These are phyloP conservation scores for Patellifolia procumbens DNA, from an alignment of 179 eudicot species.

Conservation along the genomic window DNA sequence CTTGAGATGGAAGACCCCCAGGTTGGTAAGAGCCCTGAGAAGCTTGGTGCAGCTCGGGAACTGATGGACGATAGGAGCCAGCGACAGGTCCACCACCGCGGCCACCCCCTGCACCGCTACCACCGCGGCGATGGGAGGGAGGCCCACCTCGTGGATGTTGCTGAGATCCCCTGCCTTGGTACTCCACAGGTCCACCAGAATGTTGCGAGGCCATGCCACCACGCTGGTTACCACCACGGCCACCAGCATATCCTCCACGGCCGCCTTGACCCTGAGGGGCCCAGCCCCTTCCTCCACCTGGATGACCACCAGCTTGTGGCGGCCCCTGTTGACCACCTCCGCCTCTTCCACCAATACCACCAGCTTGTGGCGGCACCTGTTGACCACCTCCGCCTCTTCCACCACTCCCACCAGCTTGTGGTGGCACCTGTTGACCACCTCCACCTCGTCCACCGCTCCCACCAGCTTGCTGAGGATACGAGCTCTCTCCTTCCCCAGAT, in stretches of 20 bases:
- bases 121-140: slow-evolving; percentile 56
- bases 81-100: slow-evolving; percentile 56
- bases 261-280: slow-evolving; percentile 50
- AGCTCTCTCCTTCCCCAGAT: slow-evolving; percentile 62
- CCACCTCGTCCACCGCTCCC: slow-evolving; percentile 18
- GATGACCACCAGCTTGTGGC: slow-evolving; percentile 12
- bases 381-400: slow-evolving; percentile 46
- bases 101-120: slow-evolving; percentile 48
- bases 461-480: slow-evolving; percentile 53
- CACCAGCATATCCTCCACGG: slow-evolving; percentile 51
- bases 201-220: slow-evolving; percentile 48
- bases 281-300: slow-evolving; percentile 42
- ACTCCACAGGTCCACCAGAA: slow-evolving; percentile 46
- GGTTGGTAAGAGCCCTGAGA: slow-evolving; percentile 68
- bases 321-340: slow-evolving; percentile 46
- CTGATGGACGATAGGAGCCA: slow-evolving; percentile 65
- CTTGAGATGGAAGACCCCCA: slow-evolving; percentile 52
- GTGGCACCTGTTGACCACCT: slow-evolving; percentile 13
- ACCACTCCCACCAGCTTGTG: slow-evolving; percentile 12
- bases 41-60: slow-evolving; percentile 99
- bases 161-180: slow-evolving; percentile 45
- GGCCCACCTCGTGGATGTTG: slow-evolving; percentile 48
- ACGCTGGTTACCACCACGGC: slow-evolving; percentile 45
- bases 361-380: slow-evolving; percentile 33
- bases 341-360: slow-evolving; percentile 26